These are phyloP conservation scores for Colletotrichum sp. DNA, from an alignment of 2,329 filamentous ascomycete species.

Conservation along the genomic window DNA sequence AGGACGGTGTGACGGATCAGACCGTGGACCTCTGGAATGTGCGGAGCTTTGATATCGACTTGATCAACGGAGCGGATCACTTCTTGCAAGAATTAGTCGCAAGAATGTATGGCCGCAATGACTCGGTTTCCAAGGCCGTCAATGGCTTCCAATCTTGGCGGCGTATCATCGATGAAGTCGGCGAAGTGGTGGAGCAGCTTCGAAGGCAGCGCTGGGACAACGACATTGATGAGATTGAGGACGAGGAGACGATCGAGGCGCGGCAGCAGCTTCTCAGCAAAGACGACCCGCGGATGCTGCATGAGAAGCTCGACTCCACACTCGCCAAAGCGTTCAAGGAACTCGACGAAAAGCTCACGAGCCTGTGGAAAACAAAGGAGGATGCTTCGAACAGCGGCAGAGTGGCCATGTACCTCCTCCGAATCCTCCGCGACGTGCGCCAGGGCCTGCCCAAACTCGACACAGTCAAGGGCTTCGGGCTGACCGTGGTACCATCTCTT, in stretches of 20 bases:
- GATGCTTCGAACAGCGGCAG: conserved; percentile 53
- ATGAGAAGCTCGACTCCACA: conserved; percentile 61
- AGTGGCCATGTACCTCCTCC: conserved; percentile 71
- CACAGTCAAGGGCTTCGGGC: conserved; percentile 59
- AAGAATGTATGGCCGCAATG: conserved; percentile 74
- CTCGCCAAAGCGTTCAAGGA: conserved; percentile 61
- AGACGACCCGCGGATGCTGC: conserved; percentile 71
- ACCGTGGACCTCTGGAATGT: conserved; percentile 71
- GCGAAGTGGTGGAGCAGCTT: conserved; percentile 67
- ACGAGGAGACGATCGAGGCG: conserved; percentile 72
- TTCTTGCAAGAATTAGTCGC: conserved; percentile 75
- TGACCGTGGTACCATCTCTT: conserved; percentile 65
- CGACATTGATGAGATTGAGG: conserved; percentile 74
- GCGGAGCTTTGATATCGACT: conserved; percentile 67
- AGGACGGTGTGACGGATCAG: conserved; percentile 53
- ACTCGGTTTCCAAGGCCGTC: conserved; percentile 66
- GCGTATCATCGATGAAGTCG: conserved; percentile 71
- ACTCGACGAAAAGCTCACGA: conserved; percentile 60
- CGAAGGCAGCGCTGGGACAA: conserved; percentile 77
- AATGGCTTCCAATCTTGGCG: conserved; percentile 76
- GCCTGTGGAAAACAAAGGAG: conserved; percentile 53
- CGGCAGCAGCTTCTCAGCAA: conserved; percentile 72
- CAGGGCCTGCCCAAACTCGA: conserved; percentile 63
- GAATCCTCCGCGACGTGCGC: conserved; percentile 77
- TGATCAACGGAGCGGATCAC: conserved; percentile 65